Conservation (phyloP, 1,284 basidiomycete genomes). For the Mycena sp. region DNA sequence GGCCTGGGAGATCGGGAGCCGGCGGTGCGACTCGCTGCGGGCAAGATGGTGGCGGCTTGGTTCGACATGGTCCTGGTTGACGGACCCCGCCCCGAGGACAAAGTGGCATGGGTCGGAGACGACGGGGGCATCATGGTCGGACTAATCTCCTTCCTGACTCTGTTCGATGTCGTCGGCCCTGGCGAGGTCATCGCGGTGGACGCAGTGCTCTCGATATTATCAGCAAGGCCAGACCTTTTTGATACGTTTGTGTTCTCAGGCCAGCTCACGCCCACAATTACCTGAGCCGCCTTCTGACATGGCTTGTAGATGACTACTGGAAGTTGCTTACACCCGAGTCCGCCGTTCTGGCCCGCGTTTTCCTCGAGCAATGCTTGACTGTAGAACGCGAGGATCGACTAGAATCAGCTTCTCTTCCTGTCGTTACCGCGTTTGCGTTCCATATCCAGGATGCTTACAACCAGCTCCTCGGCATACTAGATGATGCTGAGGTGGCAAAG, state of each 20-base stretch:
- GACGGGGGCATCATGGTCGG: constrained; percentile 56
- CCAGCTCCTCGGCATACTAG: constrained; percentile 62
- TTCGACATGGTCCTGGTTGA: constrained; percentile 50
- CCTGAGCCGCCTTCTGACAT: neutral
- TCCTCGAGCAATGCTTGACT: constrained; percentile 81
- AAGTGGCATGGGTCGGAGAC: constrained; percentile 54
- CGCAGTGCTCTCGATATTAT: constrained; percentile 53
- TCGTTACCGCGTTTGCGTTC: constrained; percentile 91
- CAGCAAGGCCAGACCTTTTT: constrained; percentile 51
- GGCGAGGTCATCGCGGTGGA: constrained; percentile 57
- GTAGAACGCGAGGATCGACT: constrained; percentile 74
- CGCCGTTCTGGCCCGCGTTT: constrained; percentile 86
- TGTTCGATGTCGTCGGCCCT: constrained; percentile 60
- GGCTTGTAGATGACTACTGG: constrained; percentile 81
- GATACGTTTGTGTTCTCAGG: constrained; percentile 80
- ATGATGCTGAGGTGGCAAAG: constrained; percentile 52
- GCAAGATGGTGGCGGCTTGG: constrained; percentile 80
- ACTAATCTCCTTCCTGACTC: constrained; percentile 51
- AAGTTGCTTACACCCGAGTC: constrained; percentile 80
- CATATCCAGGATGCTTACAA: constrained; percentile 87
- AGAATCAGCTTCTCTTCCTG: constrained; percentile 80
- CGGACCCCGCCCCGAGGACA: constrained; percentile 31
- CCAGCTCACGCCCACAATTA: constrained; percentile 43
- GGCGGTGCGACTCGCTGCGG: constrained; percentile 79
- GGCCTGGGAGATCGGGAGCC: constrained; percentile 91